Evolutionary conservation across 495 filamentous ascomycete species (phyloP).

Genomic region (Aspergillus sclerotiicarbonarius): DNA sequence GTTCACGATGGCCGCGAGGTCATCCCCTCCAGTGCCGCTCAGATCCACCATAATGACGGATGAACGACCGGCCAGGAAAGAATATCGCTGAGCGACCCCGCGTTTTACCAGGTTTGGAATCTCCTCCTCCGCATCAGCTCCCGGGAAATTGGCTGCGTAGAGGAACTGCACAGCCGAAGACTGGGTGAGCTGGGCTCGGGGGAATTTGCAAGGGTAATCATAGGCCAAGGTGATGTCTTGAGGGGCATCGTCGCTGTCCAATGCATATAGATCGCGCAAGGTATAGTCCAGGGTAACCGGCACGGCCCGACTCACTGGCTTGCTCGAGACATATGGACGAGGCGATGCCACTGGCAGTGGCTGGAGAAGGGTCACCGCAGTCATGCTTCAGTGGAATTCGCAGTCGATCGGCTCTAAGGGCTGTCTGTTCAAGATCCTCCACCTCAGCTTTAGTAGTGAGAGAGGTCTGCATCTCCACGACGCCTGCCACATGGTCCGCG

Average conservation of each 20-base stretch:
- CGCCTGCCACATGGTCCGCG: too few relatives aligned
- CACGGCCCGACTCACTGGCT: not conserved
- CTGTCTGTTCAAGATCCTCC: too few relatives aligned
- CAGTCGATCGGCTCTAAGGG: too few relatives aligned
- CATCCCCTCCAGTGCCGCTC: not conserved
- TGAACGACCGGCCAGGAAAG: conserved; percentile 7
- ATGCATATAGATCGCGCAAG: conserved; percentile 10
- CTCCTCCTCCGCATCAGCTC: not conserved
- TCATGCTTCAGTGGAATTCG: too few relatives aligned
- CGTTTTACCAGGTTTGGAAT: not conserved
- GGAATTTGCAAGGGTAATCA: not conserved
- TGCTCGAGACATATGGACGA: not conserved
- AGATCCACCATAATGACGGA: conserved; percentile 8
- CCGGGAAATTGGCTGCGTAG: conserved; percentile 3
- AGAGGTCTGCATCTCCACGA: too few relatives aligned
- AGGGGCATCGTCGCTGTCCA: not conserved
- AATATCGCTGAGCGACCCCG: conserved; percentile 4
- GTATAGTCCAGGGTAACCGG: conserved; percentile 8
- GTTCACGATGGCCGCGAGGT: not conserved
- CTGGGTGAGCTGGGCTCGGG: not conserved
- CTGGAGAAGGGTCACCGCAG: not conserved
- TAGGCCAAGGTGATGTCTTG: not conserved
- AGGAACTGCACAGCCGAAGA: not conserved
- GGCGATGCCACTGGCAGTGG: not conserved
- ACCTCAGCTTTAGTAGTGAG: too few relatives aligned